Percentiles rank a stretch among this genome's conserved stretches.
Evolutionary conservation across 768 basidiomycete genomes (phyloP).

Genomic region (Lactifluus echinatus): DNA sequence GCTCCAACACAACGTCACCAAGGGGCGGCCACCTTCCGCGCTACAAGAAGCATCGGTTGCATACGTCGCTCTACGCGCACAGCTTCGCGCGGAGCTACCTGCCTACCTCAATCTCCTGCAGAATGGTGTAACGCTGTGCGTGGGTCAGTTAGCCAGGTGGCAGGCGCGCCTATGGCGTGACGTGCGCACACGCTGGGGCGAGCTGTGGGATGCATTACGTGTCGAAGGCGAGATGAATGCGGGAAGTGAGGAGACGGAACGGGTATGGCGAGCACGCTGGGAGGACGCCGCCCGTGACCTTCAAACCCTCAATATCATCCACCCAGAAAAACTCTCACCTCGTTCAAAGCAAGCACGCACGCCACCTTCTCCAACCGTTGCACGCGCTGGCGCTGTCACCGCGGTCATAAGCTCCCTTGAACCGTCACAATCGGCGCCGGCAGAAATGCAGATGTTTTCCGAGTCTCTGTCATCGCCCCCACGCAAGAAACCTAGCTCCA

Average conservation of each 20-base stretch:
- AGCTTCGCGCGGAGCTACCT: conserved; percentile 66
- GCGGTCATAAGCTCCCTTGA: conserved; percentile 21
- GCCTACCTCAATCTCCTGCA: conserved; percentile 49
- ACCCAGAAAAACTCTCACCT: conserved; percentile 26
- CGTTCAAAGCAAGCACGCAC: conserved; percentile 3
- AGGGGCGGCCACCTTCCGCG: conserved; percentile 57
- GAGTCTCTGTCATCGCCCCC: conserved; percentile 11
- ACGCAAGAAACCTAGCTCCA: conserved; percentile 16
- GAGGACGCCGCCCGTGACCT: conserved; percentile 51
- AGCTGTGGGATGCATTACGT: conserved; percentile 65
- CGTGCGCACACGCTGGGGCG: conserved; percentile 58
- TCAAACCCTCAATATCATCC: conserved; percentile 31
- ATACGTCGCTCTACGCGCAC: conserved; percentile 67
- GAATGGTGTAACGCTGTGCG: conserved; percentile 45
- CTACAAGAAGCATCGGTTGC: conserved; percentile 68
- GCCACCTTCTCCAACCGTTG: background rate
- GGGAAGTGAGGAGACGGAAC: conserved; percentile 57
- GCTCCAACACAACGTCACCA: conserved; percentile 53
- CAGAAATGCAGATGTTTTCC: background rate
- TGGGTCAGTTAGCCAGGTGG: conserved; percentile 43
- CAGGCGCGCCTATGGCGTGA: conserved; percentile 55
- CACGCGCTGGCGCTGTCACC: conserved; percentile 4
- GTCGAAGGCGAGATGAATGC: conserved; percentile 39
- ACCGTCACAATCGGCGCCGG: conserved; percentile 6
- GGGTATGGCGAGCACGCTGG: conserved; percentile 66